phyloP scores from a whole-genome alignment of 2,329 filamentous ascomycete species.

The Grosmannia clavigera region DNA sequence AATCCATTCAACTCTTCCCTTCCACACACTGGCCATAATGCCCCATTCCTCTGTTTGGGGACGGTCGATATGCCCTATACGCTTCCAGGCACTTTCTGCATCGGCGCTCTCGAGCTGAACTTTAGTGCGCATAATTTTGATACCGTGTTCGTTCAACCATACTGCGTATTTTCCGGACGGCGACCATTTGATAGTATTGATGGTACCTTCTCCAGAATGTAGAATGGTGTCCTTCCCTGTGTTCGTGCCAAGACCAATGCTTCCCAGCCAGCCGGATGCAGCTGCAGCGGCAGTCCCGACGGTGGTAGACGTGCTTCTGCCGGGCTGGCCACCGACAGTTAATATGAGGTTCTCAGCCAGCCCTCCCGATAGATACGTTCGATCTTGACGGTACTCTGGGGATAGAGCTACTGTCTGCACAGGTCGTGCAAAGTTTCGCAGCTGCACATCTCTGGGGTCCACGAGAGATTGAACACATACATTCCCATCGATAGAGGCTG shows the following conservation, averaged over 20 bases:
- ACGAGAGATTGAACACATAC: conserved; percentile 82
- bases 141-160: conserved; percentile 94
- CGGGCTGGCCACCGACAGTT: conserved; percentile 67
- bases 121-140: conserved; percentile 94
- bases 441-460: conserved; percentile 77
- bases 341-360: conserved; percentile 77
- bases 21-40: conserved; percentile 94
- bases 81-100: conserved; percentile 79
- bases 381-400: conserved; percentile 82
- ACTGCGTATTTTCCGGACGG: conserved; percentile 81
- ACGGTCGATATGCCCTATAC: conserved; percentile 82
- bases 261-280: conserved; percentile 82
- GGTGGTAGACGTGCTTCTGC: conserved; percentile 78
- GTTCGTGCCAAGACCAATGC: conserved; percentile 67
- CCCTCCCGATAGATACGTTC: conserved; percentile 82
- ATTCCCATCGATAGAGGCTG: conserved; percentile 89
- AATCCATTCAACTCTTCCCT: conserved; percentile 84
- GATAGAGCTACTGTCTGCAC: conserved; percentile 89
- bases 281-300: conserved; percentile 70
- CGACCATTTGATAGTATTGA: conserved; percentile 91
- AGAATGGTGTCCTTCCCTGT: conserved; percentile 75
- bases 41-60: conserved; percentile 84
- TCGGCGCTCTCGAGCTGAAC: conserved; percentile 65
- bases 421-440: conserved; percentile 87
- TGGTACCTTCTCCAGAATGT: conserved; percentile 83